Conservation (phyloP, 257 asterid species). For the Perilla frutescens region DNA sequence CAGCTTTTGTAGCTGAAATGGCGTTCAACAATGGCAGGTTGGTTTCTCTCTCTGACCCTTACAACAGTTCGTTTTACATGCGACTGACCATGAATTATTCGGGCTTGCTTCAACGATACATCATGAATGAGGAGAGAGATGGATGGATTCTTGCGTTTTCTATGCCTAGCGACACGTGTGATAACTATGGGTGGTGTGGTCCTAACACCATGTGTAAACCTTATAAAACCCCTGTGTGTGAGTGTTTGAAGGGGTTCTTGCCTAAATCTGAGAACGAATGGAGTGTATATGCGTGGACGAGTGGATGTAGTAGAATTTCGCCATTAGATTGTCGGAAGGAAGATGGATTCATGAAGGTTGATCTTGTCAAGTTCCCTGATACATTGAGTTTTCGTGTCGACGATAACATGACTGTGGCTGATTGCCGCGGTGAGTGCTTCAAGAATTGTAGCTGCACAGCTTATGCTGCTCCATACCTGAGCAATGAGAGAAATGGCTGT, state of each 20-base stretch:
- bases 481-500: slow-evolving; percentile 7
- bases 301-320: slow-evolving; percentile 37
- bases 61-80: neutral
- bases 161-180: slow-evolving; percentile 43
- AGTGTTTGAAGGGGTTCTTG: slow-evolving; percentile 46
- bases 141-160: slow-evolving; percentile 11
- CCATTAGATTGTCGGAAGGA: slow-evolving; percentile 28
- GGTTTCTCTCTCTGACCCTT: neutral
- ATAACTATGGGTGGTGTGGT: slow-evolving; percentile 47
- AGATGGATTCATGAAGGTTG: slow-evolving; percentile 33
- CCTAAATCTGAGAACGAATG: slow-evolving; percentile 46
- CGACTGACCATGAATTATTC: slow-evolving; percentile 5
- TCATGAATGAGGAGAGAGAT: slow-evolving; percentile 27
- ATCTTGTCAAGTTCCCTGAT: slow-evolving; percentile 27
- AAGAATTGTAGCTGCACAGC: slow-evolving; percentile 34
- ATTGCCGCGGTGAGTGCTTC: slow-evolving; percentile 32
- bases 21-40: slow-evolving; percentile 11
- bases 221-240: slow-evolving; percentile 34
- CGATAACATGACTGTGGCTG: neutral
- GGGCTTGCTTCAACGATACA: slow-evolving; percentile 19
- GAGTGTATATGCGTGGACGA: slow-evolving; percentile 35
- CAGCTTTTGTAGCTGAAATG: neutral
- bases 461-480: slow-evolving; percentile 15
- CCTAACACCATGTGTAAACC: slow-evolving; percentile 41
- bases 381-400: neutral